Conservation (phyloP, 495 filamentous ascomycete genomes). For the Monascus purpureus region DNA sequence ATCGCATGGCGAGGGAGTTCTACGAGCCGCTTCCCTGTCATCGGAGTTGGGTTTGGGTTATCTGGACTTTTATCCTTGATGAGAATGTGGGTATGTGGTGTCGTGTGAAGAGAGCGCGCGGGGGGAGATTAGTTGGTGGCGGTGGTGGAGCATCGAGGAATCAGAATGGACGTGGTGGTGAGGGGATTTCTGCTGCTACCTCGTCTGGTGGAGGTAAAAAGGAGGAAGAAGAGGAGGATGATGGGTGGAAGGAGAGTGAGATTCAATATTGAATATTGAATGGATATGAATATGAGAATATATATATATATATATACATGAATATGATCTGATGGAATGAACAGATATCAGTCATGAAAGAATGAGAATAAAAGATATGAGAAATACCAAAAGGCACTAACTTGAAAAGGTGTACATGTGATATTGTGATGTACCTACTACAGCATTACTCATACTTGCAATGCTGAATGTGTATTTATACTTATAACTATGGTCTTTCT, state of each 20-base stretch:
- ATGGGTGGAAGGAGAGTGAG: slow-evolving; percentile 39
- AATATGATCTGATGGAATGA: not conserved
- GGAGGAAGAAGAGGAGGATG: slow-evolving; percentile 21
- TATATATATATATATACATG: not conserved
- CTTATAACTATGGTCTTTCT: too few species aligned
- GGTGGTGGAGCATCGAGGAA: slow-evolving; percentile 5
- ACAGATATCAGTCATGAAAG: too few species aligned
- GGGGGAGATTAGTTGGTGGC: slow-evolving; percentile 52
- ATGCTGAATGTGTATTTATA: too few species aligned
- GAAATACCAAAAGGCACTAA: too few species aligned
- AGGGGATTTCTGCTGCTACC: slow-evolving; percentile 27
- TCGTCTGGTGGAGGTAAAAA: slow-evolving; percentile 17
- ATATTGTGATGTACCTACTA: too few species aligned
- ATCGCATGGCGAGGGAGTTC: slow-evolving; percentile 78
- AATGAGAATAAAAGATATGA: too few species aligned
- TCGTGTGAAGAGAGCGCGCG: slow-evolving; percentile 81
- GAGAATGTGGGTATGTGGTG: slow-evolving; percentile 77
- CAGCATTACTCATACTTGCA: too few species aligned
- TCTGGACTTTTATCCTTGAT: slow-evolving; percentile 92
- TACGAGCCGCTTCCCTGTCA: slow-evolving; percentile 81
- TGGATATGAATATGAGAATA: not conserved
- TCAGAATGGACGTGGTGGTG: slow-evolving; percentile 29
- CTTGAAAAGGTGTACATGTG: too few species aligned
- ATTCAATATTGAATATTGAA: slow-evolving; percentile 25
- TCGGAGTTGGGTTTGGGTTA: slow-evolving; percentile 78